Base-by-base conservation (phyloP, 2,329 filamentous ascomycete genomes). In the Trichothecium sympodiale region DNA sequence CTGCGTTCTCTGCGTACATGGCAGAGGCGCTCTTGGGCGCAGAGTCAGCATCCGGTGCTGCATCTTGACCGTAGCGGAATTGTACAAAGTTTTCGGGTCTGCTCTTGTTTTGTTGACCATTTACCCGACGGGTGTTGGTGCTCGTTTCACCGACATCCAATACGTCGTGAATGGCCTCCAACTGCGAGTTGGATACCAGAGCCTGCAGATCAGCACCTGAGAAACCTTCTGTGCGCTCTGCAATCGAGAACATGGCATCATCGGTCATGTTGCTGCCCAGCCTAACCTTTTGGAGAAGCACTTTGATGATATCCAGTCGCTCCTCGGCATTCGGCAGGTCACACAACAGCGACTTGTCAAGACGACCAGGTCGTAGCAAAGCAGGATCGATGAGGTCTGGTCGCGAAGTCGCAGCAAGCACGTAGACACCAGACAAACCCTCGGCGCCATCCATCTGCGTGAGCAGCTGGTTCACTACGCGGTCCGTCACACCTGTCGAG, bases 371-470 rank as follows among this genome's bases (percentile, higher is more conserved):
- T 31, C 91, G 77, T 17, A 98, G 70, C 17, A 98, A 65, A 1
- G 91, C 91, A 10, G 93, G 89, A 53, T 98, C 91, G 41, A 98
- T 96, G 12, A 98, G 64, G 56, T 98, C 93, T 0, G 93, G 93
- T 5, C 93, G 70, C 2, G 82, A 89, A 0, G 91, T 98, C 2
- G 91, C 93, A 16, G 93, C 93, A 3, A 98, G 73, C 5, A 98
- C 91, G 49, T 98, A 98, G 0, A 98, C 93, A 2, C 91, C 91
- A 1, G 81, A 87, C 4, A 98, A 63, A 0, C 91, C 93, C 58
- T 98, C 93, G 1, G 91, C 91, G 52, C 91, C 91, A 51, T 98
- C 91, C 91, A 98, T 98, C 57, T 96, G 89, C 1, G 93, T 98
- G 9, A 98, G 72, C 38, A 98, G 77, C 65, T 98, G 93, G 56